Percentiles rank a stretch among this genome's conserved stretches.
phyloP scores from a whole-genome alignment of 2,329 filamentous ascomycete species.

The Verticillium longisporum region DNA sequence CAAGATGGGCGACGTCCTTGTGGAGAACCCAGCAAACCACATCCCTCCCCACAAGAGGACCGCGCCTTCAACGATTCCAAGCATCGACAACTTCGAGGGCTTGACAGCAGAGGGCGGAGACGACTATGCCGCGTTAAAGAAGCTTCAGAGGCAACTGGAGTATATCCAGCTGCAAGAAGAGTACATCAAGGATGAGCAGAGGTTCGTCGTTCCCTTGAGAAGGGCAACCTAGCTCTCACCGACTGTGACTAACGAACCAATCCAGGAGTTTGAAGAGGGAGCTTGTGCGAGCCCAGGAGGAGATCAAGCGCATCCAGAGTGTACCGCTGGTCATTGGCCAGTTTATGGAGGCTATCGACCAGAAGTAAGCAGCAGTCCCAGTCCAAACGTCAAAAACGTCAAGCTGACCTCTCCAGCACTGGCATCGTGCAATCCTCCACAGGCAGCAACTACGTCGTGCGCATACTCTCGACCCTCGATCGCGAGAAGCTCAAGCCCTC shows the following conservation, averaged over 20 bases:
- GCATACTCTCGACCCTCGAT: conserved; percentile 95
- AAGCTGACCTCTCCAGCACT: conserved; percentile 52
- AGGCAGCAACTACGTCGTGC: conserved; percentile 97
- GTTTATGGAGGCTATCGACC: conserved; percentile 99
- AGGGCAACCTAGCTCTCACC: background rate
- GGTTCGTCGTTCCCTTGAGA: conserved; percentile 37
- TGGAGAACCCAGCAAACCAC: conserved; percentile 73
- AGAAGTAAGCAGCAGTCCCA: conserved; percentile 66
- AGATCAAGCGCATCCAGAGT: conserved; percentile 99
- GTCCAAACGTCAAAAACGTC: background rate
- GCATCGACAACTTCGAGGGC: conserved; percentile 85
- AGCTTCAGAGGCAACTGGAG: conserved; percentile 93
- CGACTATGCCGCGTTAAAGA: conserved; percentile 93
- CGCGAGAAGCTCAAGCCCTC: conserved; percentile 97
- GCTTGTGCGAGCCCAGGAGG: conserved; percentile 93
- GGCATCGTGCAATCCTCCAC: conserved; percentile 98
- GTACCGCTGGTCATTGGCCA: conserved; percentile 97
- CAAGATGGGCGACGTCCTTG: conserved; percentile 78
- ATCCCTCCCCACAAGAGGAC: conserved; percentile 76
- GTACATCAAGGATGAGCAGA: conserved; percentile 99
- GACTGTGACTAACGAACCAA: conserved; percentile 11
- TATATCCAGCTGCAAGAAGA: conserved; percentile 97
- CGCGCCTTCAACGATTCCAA: conserved; percentile 73
- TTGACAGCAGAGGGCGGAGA: conserved; percentile 74
- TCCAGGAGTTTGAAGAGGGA: conserved; percentile 88